These are phyloP conservation scores for Candida montana DNA, from an alignment of 805 yeast species.

Conservation along the genomic window DNA sequence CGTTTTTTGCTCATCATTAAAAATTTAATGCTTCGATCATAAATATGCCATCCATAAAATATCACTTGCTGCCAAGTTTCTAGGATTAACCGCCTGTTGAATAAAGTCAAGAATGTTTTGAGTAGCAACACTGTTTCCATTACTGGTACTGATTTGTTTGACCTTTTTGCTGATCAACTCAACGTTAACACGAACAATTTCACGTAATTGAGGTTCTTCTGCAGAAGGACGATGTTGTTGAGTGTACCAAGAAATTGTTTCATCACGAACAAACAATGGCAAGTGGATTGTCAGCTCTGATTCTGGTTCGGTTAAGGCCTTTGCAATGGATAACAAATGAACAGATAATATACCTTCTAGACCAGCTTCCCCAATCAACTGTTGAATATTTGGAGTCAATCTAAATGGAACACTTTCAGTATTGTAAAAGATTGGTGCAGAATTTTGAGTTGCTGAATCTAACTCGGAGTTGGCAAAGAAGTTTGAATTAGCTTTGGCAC, in stretches of 20 bases:
- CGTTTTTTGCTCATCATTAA: no score
- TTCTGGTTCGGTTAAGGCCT: conserved; percentile 86
- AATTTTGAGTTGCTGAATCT: conserved; percentile 26
- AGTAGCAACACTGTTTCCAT: conserved; percentile 61
- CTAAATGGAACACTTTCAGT: conserved; percentile 95
- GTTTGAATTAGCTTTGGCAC: conserved; percentile 34
- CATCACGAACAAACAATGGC: conserved; percentile 94
- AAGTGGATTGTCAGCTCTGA: conserved; percentile 86
- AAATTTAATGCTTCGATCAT: conserved; percentile 9
- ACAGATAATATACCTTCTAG: conserved; percentile 89
- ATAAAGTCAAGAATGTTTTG: conserved; percentile 88
- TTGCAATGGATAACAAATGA: conserved; percentile 76
- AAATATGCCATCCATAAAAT: conserved; percentile 94
- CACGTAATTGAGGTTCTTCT: conserved; percentile 78
- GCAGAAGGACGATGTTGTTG: conserved; percentile 80
- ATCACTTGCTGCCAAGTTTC: conserved; percentile 87
- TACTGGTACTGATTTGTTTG: conserved; percentile 57
- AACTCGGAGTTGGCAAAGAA: conserved; percentile 32
- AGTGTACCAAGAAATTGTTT: conserved; percentile 89
- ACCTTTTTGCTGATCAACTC: conserved; percentile 79
- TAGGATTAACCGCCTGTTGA: conserved; percentile 91
- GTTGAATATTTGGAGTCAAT: conserved; percentile 92
- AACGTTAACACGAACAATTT: conserved; percentile 82
- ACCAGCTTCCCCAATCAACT: conserved; percentile 88
- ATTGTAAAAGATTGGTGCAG: conserved; percentile 78